A percentile compares a stretch with the other conserved stretches of the same genome.
These are phyloP conservation scores for Alternaria brassicicola DNA, from an alignment of 2,329 filamentous ascomycete genomes.

Conservation along the genomic window DNA sequence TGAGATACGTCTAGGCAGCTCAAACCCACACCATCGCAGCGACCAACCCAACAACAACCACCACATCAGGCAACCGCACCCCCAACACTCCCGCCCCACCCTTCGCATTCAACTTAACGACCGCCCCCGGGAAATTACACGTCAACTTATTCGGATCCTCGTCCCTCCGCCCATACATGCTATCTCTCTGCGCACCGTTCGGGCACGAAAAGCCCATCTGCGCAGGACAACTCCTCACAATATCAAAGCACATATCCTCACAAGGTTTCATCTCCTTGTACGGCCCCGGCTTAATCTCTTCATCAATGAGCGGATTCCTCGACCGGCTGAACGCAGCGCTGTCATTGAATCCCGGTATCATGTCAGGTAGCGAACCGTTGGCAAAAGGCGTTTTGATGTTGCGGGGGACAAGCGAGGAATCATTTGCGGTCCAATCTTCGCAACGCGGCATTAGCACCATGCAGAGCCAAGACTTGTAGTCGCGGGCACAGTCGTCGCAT, in stretches of 20 bases:
- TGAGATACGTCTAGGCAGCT: too few relatives aligned
- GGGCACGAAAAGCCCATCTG: slow-evolving; percentile 79
- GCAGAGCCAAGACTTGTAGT: slow-evolving; percentile 96
- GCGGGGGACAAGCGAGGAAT: slow-evolving; percentile 64
- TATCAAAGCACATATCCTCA: slow-evolving; percentile 81
- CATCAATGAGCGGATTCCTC: slow-evolving; percentile 76
- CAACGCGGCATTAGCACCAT: slow-evolving; percentile 91
- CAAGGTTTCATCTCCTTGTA: slow-evolving; percentile 95
- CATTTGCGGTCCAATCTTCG: slow-evolving; percentile 73
- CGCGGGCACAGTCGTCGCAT: slow-evolving; percentile 75
- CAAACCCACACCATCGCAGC: neutral
- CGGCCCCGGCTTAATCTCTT: slow-evolving; percentile 75
- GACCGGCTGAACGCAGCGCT: slow-evolving; percentile 60
- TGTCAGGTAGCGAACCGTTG: slow-evolving; percentile 61
- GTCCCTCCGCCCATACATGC: slow-evolving; percentile 37
- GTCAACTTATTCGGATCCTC: slow-evolving; percentile 27
- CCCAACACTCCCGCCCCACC: neutral
- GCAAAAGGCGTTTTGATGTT: slow-evolving; percentile 73
- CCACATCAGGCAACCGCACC: neutral
- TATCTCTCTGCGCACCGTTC: slow-evolving; percentile 14
- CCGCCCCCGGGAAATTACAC: slow-evolving; percentile 52
- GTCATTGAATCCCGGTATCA: slow-evolving; percentile 24
- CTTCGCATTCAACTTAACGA: slow-evolving; percentile 44
- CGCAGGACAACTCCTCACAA: slow-evolving; percentile 85
- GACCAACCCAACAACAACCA: neutral